phyloP scores from a whole-genome alignment of 2,329 filamentous ascomycete genomes.

The Trichoderma simmonsii region DNA sequence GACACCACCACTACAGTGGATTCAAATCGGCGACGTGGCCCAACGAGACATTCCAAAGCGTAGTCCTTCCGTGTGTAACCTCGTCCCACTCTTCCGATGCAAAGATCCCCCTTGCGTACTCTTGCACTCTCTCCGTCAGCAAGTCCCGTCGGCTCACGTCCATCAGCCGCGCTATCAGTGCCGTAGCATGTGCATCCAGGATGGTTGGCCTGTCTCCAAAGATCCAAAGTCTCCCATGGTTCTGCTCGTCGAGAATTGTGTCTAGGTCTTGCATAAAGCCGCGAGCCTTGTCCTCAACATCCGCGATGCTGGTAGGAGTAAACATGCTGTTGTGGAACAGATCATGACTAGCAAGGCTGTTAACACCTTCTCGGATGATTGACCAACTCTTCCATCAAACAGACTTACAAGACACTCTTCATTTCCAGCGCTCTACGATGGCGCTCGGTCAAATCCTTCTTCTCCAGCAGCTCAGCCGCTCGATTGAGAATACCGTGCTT shows the following conservation, averaged over 20 bases:
- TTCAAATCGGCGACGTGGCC: conserved; percentile 25
- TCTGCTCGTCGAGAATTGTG: conserved; percentile 19
- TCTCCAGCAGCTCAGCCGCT: conserved; percentile 31
- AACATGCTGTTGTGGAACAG: conserved; percentile 24
- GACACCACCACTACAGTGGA: conserved; percentile 15
- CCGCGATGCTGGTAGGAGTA: conserved; percentile 26
- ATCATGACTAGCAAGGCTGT: conserved; percentile 26
- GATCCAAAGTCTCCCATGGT: conserved; percentile 25
- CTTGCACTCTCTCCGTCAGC: conserved; percentile 23
- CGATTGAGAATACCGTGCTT: conserved; percentile 29
- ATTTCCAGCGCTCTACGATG: conserved; percentile 32
- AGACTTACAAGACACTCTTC: conserved; percentile 32
- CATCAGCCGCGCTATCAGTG: conserved; percentile 25
- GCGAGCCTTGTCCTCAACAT: conserved; percentile 25
- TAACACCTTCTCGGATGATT: background rate
- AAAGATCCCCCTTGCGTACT: conserved; percentile 24
- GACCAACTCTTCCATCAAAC: too few relatives aligned
- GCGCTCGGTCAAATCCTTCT: conserved; percentile 25
- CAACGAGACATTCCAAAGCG: conserved; percentile 24
- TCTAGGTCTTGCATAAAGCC: conserved; percentile 26
- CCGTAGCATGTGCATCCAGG: conserved; percentile 29
- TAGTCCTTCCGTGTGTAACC: conserved; percentile 28
- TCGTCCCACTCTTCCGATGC: conserved; percentile 28
- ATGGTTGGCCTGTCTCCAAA: conserved; percentile 30
- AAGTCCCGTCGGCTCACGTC: conserved; percentile 27